Evolutionary conservation across 805 yeast species (phyloP), one percentile per base, ranked within the genome.

Genomic region (Candida glaebosa): DNA sequence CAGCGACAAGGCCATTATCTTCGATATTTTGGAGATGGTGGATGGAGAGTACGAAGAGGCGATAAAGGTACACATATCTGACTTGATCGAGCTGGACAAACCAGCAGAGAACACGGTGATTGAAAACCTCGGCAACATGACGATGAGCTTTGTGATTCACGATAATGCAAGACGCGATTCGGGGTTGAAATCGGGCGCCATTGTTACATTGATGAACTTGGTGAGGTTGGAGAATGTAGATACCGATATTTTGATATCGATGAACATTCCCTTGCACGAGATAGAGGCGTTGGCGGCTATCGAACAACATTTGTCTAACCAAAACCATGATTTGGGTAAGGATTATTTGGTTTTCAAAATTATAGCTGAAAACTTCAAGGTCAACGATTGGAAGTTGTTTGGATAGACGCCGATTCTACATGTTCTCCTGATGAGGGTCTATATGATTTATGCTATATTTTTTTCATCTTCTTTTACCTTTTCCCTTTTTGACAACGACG

Each of bases 241-340:
- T 2, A 81, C 90, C 0, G 95, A 86, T 59, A 67, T 81, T 3
- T 54, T 84, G 31, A 56, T 85, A 10, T 72, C 84, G 3, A 69
- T 76, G 52, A 82, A 83, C 48, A 69, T 81, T 2, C 86, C 87
- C 7, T 41, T 47, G n/a, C 46, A n/a, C 7, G 20, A 31, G 17
- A 8, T 4, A 26, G 16, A 16, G 20, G 22, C 17, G n/a, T 12
- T 22, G 17, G 22, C 18, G 26, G 31, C 34, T 7, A 25, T 36
- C 4, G 16, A 22, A 28, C 5, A 28, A 16, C 18, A 20, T 15
- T 18, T 39, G 16, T 10, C 31, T 15, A 37, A 19, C 19, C 25
- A n/a, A n/a, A 19, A 34, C 10, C 16, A 34, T 19, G 26, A 24
- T 4, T 40, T 37, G 2, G 37, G 30, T 7, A 43, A 49, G 17